These are phyloP conservation scores for Sanguinoderma infundibulare DNA, from an alignment of 1,284 basidiomycete genomes.

Conservation along the genomic window DNA sequence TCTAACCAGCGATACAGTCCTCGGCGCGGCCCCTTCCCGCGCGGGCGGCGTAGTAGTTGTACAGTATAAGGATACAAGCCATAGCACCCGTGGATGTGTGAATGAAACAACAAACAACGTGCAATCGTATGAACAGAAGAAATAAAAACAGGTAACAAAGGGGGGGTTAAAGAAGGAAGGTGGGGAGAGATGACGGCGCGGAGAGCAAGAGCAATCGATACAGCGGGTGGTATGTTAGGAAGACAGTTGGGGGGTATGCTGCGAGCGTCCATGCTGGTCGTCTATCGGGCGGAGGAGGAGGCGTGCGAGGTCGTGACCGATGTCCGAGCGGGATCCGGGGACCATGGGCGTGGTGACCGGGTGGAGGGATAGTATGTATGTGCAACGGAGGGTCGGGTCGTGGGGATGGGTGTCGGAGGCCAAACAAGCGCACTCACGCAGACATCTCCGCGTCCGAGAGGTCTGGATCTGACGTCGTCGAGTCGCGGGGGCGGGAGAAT, in stretches of 20 bases:
- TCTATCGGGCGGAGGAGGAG: conserved; percentile 18
- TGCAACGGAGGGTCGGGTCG: background rate
- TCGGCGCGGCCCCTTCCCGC: background rate
- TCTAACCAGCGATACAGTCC: conserved; percentile 1
- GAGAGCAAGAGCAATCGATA: conserved; percentile 18
- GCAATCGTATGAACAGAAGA: conserved; percentile 18
- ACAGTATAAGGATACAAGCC: background rate
- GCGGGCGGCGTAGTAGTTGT: background rate
- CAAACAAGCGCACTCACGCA: background rate
- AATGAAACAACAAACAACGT: conserved; percentile 4
- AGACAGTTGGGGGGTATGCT: conserved; percentile 18
- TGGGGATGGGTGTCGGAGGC: background rate
- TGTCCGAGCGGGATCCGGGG: background rate
- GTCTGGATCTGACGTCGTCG: conserved; percentile 6
- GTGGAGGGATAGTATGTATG: background rate
- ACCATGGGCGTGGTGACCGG: background rate
- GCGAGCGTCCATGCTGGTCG: conserved; percentile 18
- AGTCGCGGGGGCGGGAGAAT: conserved; percentile 4
- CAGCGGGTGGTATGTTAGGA: conserved; percentile 19
- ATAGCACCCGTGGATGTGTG: background rate
- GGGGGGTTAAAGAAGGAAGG: background rate
- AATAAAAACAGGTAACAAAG: conserved; percentile 2
- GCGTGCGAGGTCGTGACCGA: conserved; percentile 5
- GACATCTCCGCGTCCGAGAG: background rate
- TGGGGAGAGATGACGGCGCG: conserved; percentile 5